Percentiles rank a stretch among this genome's conserved stretches.
Evolutionary conservation across 2,329 filamentous ascomycete species (phyloP).

Genomic region (Colletotrichum phormii): DNA sequence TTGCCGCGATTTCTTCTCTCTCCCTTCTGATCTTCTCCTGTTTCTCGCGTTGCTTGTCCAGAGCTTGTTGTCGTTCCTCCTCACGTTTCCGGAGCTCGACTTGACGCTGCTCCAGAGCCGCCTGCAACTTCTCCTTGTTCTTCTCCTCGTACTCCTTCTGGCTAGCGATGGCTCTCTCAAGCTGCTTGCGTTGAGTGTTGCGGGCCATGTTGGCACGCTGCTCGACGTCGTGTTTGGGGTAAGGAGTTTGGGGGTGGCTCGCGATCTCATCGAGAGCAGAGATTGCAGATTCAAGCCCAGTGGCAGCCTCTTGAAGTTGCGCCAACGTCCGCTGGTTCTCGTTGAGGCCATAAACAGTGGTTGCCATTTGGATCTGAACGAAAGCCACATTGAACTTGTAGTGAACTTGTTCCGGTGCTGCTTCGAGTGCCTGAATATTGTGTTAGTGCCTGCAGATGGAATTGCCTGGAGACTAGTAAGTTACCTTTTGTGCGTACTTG

Average conservation of each 20-base stretch:
- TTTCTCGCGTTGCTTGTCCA: constrained; percentile 78
- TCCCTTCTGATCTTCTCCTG: constrained; percentile 89
- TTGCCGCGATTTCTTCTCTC: constrained; percentile 81
- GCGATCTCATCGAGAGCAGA: constrained; percentile 75
- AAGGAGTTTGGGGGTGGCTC: constrained; percentile 77
- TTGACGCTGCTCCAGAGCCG: constrained; percentile 83
- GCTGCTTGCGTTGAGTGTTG: constrained; percentile 92
- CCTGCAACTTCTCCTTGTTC: constrained; percentile 88
- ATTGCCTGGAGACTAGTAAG: constrained; percentile 25
- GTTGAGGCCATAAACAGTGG: constrained; percentile 78
- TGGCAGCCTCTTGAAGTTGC: constrained; percentile 83
- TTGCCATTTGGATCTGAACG: constrained; percentile 93
- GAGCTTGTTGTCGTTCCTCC: constrained; percentile 75
- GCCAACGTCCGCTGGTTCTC: constrained; percentile 82
- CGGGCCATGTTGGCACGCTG: constrained; percentile 97
- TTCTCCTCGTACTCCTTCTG: constrained; percentile 94
- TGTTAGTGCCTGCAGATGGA: constrained; percentile 39
- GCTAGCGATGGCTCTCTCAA: constrained; percentile 84
- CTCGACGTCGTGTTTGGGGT: constrained; percentile 90
- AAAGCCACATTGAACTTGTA: constrained; percentile 99
- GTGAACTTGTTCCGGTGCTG: constrained; percentile 86
- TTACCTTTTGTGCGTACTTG: constrained; percentile 73
- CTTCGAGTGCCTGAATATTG: constrained; percentile 72
- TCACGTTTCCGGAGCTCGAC: constrained; percentile 83
- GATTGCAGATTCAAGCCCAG: constrained; percentile 88